Evolutionary conservation across 2,329 filamentous ascomycete genomes (phyloP).

Genomic region (Epichloe sibirici): DNA sequence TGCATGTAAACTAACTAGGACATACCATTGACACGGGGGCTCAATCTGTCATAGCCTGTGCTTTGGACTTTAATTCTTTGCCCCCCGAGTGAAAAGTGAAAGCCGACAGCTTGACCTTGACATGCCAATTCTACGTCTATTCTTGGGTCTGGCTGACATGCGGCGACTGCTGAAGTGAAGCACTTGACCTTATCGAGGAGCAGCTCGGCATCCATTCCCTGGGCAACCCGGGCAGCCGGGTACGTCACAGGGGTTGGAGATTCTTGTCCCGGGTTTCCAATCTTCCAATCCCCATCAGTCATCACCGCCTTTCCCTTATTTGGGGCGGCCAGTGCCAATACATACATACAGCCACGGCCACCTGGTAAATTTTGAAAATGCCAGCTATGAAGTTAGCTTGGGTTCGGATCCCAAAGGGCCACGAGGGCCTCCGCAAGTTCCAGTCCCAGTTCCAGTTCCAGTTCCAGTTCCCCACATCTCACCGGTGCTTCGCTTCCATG

Average conservation of each 20-base stretch:
- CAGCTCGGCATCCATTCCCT: too few relatives aligned
- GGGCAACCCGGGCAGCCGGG: too few relatives aligned
- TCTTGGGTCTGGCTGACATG: too few relatives aligned
- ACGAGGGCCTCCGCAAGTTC: too few relatives aligned
- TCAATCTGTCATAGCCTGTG: not conserved
- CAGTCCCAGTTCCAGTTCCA: too few relatives aligned
- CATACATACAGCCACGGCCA: not conserved
- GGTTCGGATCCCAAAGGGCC: too few relatives aligned
- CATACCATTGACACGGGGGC: conserved; percentile 1
- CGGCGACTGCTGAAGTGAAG: too few relatives aligned
- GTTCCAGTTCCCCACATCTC: conserved; percentile 14
- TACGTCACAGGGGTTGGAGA: not conserved
- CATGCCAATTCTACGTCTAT: too few relatives aligned
- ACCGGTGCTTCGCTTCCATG: conserved; percentile 11
- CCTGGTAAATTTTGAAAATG: too few relatives aligned
- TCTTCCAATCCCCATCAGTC: not conserved
- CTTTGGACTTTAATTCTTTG: not conserved
- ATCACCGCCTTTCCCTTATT: conserved; percentile 2
- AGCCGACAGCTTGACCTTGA: not conserved
- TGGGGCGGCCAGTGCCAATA: not conserved
- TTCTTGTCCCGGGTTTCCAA: not conserved
- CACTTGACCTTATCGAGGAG: too few relatives aligned
- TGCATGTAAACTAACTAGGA: not conserved
- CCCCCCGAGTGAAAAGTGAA: not conserved
- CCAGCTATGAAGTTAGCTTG: too few relatives aligned